Percentiles rank a stretch among this genome's conserved stretches.
phyloP scores from a whole-genome alignment of 1,284 basidiomycete genomes.

The Marasmius sp. region DNA sequence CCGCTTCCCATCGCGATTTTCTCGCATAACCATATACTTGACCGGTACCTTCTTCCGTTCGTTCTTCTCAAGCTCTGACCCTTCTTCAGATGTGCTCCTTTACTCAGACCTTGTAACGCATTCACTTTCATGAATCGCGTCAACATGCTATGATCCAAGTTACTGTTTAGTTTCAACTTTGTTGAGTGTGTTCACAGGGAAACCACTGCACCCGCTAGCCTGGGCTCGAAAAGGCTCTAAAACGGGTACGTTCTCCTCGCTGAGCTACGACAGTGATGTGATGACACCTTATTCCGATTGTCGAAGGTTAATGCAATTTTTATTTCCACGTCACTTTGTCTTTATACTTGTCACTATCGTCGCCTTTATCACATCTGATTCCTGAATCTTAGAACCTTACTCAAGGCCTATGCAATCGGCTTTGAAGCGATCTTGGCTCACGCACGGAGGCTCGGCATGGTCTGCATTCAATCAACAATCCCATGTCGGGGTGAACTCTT shows the following conservation, averaged over 20 bases:
- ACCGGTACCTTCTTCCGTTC: slow-evolving; percentile 6
- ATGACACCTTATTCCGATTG: slow-evolving; percentile 9
- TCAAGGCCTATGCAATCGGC: not conserved
- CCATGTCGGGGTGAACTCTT: not conserved
- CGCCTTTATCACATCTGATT: not conserved
- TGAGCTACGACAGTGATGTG: not conserved
- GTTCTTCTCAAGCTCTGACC: not conserved
- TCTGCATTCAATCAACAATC: not conserved
- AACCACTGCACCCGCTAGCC: not conserved
- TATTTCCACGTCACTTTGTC: slow-evolving; percentile 12
- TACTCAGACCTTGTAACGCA: not conserved
- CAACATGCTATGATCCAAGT: not conserved
- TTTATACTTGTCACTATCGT: slow-evolving; percentile 4
- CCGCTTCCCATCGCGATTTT: slow-evolving; percentile 15
- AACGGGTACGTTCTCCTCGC: not conserved
- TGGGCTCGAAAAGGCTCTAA: not conserved
- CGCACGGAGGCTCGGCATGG: not conserved
- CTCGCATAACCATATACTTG: slow-evolving; percentile 6
- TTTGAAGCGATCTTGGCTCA: not conserved
- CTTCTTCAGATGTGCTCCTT: not conserved
- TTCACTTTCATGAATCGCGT: not conserved
- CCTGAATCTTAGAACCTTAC: not conserved
- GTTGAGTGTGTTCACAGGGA: not conserved
- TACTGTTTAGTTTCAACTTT: not conserved
- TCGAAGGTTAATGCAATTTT: slow-evolving; percentile 7